phyloP scores from a whole-genome alignment of 768 basidiomycete species.

The Termitomyces sp. region DNA sequence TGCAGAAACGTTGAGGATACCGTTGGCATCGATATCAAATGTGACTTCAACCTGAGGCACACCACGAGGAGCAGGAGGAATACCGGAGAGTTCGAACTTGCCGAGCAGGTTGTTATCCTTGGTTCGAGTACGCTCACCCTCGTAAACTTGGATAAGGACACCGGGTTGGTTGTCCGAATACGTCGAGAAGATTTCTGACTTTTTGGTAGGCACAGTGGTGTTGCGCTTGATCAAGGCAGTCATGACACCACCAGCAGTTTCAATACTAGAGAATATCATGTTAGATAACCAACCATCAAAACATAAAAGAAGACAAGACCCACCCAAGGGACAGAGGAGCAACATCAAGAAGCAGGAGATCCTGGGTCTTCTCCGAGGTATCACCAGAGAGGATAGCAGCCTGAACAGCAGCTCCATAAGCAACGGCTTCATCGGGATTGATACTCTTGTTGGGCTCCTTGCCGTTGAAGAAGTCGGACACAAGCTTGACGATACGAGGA shows the following conservation, averaged over 20 bases:
- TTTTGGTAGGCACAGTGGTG: conserved; percentile 98
- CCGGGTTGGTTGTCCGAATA: conserved; percentile 99
- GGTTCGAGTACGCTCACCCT: conserved; percentile 97
- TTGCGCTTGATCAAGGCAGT: conserved; percentile 98
- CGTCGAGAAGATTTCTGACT: conserved; percentile 97
- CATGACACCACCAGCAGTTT: conserved; percentile 99
- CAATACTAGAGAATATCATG: conserved; percentile 54
- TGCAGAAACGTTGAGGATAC: conserved; percentile 94
- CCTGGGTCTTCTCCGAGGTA: conserved; percentile 97
- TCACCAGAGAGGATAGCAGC: conserved; percentile 97
- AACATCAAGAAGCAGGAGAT: conserved; percentile 93
- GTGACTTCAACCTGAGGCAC: conserved; percentile 98
- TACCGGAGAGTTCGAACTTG: conserved; percentile 96
- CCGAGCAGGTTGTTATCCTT: conserved; percentile 99
- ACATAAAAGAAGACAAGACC: conserved; percentile 19
- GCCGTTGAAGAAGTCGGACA: conserved; percentile 98
- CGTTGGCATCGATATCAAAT: conserved; percentile 97
- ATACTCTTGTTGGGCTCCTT: conserved; percentile 99
- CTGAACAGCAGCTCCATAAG: conserved; percentile 98
- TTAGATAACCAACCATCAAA: neutral
- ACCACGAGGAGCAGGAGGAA: conserved; percentile 95
- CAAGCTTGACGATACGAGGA: conserved; percentile 94
- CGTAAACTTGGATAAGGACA: conserved; percentile 96
- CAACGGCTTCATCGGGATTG: conserved; percentile 99
- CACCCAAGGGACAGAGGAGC: conserved; percentile 73